Evolutionary conservation across 2,329 filamentous ascomycete genomes (phyloP), one percentile per base, ranked within the genome.

Genomic region (Fusarium floridanum): DNA sequence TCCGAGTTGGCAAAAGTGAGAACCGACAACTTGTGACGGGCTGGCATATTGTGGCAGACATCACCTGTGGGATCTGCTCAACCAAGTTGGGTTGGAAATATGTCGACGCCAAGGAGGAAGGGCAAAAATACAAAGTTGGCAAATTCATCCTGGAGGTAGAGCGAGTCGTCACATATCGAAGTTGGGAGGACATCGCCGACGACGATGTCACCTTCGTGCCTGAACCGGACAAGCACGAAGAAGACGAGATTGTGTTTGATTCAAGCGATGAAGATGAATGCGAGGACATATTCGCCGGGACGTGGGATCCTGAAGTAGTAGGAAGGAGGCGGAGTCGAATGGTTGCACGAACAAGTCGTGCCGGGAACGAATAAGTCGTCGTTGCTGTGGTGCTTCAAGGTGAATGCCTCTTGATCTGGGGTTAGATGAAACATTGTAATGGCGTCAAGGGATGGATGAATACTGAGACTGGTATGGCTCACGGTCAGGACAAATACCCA

Each of bases 61-160:
- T 92, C 59, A 85, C 81, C 56, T 93, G 91, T 77, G 79, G 80
- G 11, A 83, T 87, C 29, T 93, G 91, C 81, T 82, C 83, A 29
- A 84, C 83, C 61, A 89, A 89, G 76, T 79, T 93, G 10, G 91
- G 91, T 20, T 93, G 91, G 91, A 92, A 92, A 81, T 93, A 93
- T 77, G 85, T 92, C 50, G 89, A 91, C 79, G 91, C 91, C 2
- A 86, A 86, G 69, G 89, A 92, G 75, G 77, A 83, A 65, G 82
- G 85, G 56, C 91, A 93, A 80, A 87, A 86, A 78, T 93, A 93
- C 84, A 93, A 93, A 81, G 85, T 92, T 60, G 91, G 91, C 74
- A 93, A 92, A 80, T 93, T 89, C 79, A 92, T 93, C 34, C 80
- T 93, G 43, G 91, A 93, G 83, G 89, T 88, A 43, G 87, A 88